Evolutionary conservation across 768 basidiomycete genomes (phyloP).

Genomic region (Coprinopsis cinerea): DNA sequence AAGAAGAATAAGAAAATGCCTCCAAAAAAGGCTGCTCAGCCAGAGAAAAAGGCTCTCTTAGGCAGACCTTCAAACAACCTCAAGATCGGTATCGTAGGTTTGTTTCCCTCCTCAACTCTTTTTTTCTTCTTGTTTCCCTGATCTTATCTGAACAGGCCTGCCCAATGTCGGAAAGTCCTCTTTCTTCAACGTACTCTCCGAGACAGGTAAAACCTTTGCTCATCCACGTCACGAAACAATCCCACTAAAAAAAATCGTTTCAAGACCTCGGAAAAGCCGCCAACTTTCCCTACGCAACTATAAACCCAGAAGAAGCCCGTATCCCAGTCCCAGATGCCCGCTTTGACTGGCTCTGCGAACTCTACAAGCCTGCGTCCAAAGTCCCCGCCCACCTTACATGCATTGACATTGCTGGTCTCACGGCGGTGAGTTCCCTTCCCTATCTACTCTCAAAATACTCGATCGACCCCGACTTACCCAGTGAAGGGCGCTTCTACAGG

Average conservation of each 20-base stretch:
- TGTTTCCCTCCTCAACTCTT: slow-evolving; percentile 29
- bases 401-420: slow-evolving; percentile 97
- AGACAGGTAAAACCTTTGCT: slow-evolving; percentile 59
- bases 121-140: slow-evolving; percentile 17
- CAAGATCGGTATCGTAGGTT: slow-evolving; percentile 98
- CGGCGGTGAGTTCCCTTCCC: slow-evolving; percentile 54
- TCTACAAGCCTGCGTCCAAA: slow-evolving; percentile 83
- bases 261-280: slow-evolving; percentile 88
- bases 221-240: not conserved
- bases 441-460: not conserved
- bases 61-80: slow-evolving; percentile 96
- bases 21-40: slow-evolving; percentile 74
- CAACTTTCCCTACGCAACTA: slow-evolving; percentile 95
- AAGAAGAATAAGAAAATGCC: slow-evolving; percentile 80
- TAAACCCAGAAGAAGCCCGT: slow-evolving; percentile 93
- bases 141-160: slow-evolving; percentile 49
- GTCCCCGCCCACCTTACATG: slow-evolving; percentile 95
- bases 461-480: slow-evolving; percentile 1
- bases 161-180: slow-evolving; percentile 99
- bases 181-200: slow-evolving; percentile 96
- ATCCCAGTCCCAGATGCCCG: slow-evolving; percentile 92
- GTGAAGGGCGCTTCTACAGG: slow-evolving; percentile 90
- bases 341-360: slow-evolving; percentile 89
- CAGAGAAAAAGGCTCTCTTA: slow-evolving; percentile 82
- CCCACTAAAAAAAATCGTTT: slow-evolving; percentile 13